Evolutionary conservation across 2,329 filamentous ascomycete genomes (phyloP).

Genomic region (Aspergillus fructus): DNA sequence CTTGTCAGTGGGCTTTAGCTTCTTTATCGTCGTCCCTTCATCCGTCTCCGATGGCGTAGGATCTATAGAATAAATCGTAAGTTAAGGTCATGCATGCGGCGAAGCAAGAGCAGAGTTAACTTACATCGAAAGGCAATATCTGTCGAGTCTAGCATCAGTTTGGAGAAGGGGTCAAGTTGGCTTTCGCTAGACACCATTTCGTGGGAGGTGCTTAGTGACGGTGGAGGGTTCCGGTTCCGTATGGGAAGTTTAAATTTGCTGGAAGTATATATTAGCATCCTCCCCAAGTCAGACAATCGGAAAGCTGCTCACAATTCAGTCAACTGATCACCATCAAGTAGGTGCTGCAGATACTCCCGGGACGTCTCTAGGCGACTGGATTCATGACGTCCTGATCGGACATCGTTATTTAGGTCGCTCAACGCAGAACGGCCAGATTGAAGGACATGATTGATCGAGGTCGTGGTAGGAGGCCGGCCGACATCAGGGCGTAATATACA

Average conservation of each 20-base stretch:
- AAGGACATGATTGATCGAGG: slow-evolving; percentile 49
- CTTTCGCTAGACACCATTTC: slow-evolving; percentile 24
- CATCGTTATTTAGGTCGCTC: slow-evolving; percentile 70
- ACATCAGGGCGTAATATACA: slow-evolving; percentile 44
- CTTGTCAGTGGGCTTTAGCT: slow-evolving; percentile 24
- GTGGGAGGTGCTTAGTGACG: slow-evolving; percentile 19
- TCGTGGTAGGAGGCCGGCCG: slow-evolving; percentile 40
- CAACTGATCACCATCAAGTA: slow-evolving; percentile 68
- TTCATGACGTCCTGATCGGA: slow-evolving; percentile 53
- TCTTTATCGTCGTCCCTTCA: slow-evolving; percentile 21
- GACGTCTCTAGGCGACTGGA: slow-evolving; percentile 69
- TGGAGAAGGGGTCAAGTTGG: slow-evolving; percentile 53
- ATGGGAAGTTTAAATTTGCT: slow-evolving; percentile 45
- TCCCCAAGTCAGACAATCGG: slow-evolving; percentile 7
- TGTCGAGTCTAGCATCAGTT: slow-evolving; percentile 52
- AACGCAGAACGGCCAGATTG: slow-evolving; percentile 54
- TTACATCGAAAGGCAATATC: slow-evolving; percentile 46
- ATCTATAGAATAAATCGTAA: slow-evolving; percentile 29
- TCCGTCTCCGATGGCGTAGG: slow-evolving; percentile 30
- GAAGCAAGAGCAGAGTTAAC: slow-evolving; percentile 11
- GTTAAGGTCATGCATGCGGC: slow-evolving; percentile 7
- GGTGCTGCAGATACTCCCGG: slow-evolving; percentile 70
- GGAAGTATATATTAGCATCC: slow-evolving; percentile 15
- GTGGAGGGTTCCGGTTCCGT: slow-evolving; percentile 22
- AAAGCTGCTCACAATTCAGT: slow-evolving; percentile 41